These are phyloP conservation scores for Nephelium lappaceum DNA, from an alignment of 345 rosid species.

Conservation along the genomic window DNA sequence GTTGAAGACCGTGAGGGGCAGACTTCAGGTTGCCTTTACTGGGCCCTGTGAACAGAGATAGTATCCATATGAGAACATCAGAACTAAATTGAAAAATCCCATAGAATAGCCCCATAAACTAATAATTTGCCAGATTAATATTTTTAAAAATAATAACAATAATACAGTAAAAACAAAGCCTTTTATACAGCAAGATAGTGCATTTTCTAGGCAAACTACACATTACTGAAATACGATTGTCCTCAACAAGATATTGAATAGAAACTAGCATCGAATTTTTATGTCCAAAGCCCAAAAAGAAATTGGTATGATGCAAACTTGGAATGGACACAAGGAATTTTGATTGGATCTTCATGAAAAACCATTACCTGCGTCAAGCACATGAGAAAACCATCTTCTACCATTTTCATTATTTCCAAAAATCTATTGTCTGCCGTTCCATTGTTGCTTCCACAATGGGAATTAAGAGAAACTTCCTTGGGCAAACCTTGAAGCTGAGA, in stretches of 20 bases:
- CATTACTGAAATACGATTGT: background rate
- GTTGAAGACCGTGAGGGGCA: slow-evolving; percentile 43
- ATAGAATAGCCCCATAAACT: background rate
- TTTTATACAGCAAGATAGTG: background rate
- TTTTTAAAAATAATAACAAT: too few relatives aligned
- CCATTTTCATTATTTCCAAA: slow-evolving; percentile 34
- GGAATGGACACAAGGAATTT: slow-evolving; percentile 11
- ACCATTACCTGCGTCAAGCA: slow-evolving; percentile 58
- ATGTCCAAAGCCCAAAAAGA: slow-evolving; percentile 11
- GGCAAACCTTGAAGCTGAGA: slow-evolving; percentile 43
- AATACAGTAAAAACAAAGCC: background rate
- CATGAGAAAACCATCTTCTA: slow-evolving; percentile 44
- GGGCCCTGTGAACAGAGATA: slow-evolving; percentile 49
- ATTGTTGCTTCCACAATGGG: slow-evolving; percentile 35
- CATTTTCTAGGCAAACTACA: background rate
- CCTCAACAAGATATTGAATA: slow-evolving; percentile 13
- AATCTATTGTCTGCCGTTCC: slow-evolving; percentile 22
- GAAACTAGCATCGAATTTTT: slow-evolving; percentile 9
- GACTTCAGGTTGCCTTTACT: slow-evolving; percentile 44
- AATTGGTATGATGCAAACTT: background rate
- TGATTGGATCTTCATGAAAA: slow-evolving; percentile 20
- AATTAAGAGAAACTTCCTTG: slow-evolving; percentile 37
- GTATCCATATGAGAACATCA: slow-evolving; percentile 29
- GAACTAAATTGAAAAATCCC: slow-evolving; percentile 13
- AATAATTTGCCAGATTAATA: background rate